Percentiles rank a stretch among this genome's conserved stretches.
phyloP scores from a whole-genome alignment of 495 filamentous ascomycete species.

The Penicillium longicatenatum region DNA sequence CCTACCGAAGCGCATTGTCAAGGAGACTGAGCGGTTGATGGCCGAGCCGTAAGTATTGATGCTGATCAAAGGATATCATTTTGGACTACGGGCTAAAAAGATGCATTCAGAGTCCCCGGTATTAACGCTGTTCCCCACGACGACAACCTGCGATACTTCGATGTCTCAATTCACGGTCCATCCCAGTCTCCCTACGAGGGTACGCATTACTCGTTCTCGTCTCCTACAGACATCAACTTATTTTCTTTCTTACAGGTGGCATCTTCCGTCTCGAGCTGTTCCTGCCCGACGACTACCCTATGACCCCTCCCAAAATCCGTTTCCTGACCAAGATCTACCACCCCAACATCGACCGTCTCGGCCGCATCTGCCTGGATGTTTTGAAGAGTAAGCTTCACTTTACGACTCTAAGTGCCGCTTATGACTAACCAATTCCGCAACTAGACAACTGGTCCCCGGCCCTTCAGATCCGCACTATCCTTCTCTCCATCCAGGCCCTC shows the following conservation, averaged over 20 bases:
- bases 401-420: not conserved
- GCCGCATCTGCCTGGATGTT: conserved; percentile 95
- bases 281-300: conserved; percentile 98
- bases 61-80: not conserved
- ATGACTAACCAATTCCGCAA: not conserved
- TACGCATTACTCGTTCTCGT: conserved; percentile 26
- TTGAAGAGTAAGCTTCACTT: conserved; percentile 74
- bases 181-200: conserved; percentile 93
- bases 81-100: not conserved
- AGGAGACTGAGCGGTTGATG: conserved; percentile 97
- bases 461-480: conserved; percentile 95
- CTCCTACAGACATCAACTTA: conserved; percentile 2
- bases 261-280: conserved; percentile 98
- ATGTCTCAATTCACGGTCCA: conserved; percentile 95
- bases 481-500: conserved; percentile 95
- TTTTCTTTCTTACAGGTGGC: conserved; percentile 59
- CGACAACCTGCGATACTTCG: conserved; percentile 97
- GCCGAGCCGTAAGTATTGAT: conserved; percentile 78
- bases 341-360: conserved; percentile 97
- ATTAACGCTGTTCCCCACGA: conserved; percentile 98
- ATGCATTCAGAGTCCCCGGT: conserved; percentile 73
- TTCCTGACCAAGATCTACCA: conserved; percentile 99
- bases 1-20: conserved; percentile 94
- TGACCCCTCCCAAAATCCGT: conserved; percentile 97
- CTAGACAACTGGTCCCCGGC: conserved; percentile 98